Evolutionary conservation across 164 flowering plant genomes (phyloP), one percentile per base, ranked within the genome.

Genomic region (Taxillus chinensis): DNA sequence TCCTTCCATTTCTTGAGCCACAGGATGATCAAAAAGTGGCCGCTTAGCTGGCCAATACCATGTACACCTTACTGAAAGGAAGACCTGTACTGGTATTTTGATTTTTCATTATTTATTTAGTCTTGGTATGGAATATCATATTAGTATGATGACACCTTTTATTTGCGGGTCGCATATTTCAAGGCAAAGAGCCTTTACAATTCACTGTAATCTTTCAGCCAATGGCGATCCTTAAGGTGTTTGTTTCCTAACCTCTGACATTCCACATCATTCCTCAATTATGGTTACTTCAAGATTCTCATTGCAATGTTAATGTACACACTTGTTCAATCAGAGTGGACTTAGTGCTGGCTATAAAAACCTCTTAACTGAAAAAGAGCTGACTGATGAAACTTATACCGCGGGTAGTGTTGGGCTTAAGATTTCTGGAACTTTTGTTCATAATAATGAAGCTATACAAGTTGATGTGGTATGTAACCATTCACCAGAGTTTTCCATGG

Each of bases 151-250:
- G 67, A 55, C 67, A 39, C 39, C 17, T 63, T 53, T 57, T 74
- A 75, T 46, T 45, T 71, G 42, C 82, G 99, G 99, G 98, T 62
- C 88, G 84, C 48, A 70, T 95, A 67, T 78, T 73, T 67, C 84
- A 95, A 79, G 98, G 90, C 55, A 91, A 86, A 81, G 98, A 95
- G 70, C 93, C 99, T 51, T 92, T 96, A 54, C 99, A 95, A 62
- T 95, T 95, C 62, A 67, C 89, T 70, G 92, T 98, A 9, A 75
- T 95, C 70, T 95, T 92, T 75, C 86, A 95, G 73, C 97, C 96
- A 55, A 86, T 91, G 96, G 85, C 89, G 62, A 72, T 89, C 56
- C 80, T 95, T 17, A 95, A 91, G 99, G 98, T 91, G 27, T 2
- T 27, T 27, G 27, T 27, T 27, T 27, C 27, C 27, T 27, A 27